A percentile compares a stretch with the other conserved stretches of the same genome.
Evolutionary conservation across 768 basidiomycete species (phyloP).

Genomic region (Suillus clintonianus): DNA sequence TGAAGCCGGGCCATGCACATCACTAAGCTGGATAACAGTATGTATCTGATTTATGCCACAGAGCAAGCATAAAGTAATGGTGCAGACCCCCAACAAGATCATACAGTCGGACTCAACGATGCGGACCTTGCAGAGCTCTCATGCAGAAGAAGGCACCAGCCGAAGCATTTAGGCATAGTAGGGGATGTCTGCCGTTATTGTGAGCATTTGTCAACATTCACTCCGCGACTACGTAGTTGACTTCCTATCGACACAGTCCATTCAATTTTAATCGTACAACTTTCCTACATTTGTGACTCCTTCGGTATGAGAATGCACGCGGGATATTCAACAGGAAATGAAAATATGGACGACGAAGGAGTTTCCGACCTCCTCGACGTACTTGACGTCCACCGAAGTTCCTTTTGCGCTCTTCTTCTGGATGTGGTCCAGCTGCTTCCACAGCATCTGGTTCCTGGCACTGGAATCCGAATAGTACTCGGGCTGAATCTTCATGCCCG

Average conservation of each 20-base stretch:
- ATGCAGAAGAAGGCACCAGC: no score
- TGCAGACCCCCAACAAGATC: neutral
- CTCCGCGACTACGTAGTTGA: no score
- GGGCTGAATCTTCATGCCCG: slow-evolving; percentile 17
- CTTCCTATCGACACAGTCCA: neutral
- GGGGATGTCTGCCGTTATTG: no score
- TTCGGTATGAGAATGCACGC: neutral
- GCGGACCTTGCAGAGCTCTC: neutral
- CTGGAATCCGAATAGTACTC: neutral
- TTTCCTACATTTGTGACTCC: no score
- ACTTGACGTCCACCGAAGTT: neutral
- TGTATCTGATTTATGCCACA: no score
- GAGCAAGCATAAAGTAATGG: no score
- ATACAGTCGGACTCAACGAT: neutral
- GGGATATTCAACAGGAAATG: neutral
- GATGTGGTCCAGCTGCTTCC: neutral
- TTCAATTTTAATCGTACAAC: no score
- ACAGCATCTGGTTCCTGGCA: neutral
- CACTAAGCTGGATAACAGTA: no score
- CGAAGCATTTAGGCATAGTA: no score
- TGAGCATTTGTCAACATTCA: no score
- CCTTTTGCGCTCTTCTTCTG: neutral
- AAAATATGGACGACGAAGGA: neutral
- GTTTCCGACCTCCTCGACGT: neutral
- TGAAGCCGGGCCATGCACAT: no score